Conservation (phyloP, 352 stramenopile species). For the Aphanomyces invadans region DNA sequence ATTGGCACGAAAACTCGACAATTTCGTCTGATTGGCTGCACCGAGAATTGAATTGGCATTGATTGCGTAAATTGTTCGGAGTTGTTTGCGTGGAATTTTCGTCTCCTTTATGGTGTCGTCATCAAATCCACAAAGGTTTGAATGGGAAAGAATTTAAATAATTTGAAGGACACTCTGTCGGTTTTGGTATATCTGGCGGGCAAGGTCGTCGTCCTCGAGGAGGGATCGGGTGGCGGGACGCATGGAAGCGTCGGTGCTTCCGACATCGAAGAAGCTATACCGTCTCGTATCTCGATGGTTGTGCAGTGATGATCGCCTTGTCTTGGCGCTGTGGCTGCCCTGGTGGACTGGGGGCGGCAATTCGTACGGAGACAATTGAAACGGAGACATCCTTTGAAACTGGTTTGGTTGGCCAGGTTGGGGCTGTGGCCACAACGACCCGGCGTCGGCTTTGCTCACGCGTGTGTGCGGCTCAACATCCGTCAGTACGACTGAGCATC, state of each 20-base stretch:
- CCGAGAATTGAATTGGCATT: too few relatives aligned
- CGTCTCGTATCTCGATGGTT: neutral
- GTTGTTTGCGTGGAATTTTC: too few relatives aligned
- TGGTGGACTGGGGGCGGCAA: neutral
- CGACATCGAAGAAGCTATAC: neutral
- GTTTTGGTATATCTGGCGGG: constrained; percentile 7
- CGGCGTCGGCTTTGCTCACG: neutral
- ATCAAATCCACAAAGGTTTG: neutral
- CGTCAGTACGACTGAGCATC: neutral
- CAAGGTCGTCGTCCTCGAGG: constrained; percentile 1
- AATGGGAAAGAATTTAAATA: constrained; percentile 3
- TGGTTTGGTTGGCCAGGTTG: neutral
- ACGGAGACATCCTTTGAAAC: neutral
- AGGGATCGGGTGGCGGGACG: neutral
- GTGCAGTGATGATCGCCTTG: neutral
- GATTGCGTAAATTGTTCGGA: too few relatives aligned
- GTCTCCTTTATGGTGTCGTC: too few relatives aligned
- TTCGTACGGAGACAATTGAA: too few relatives aligned
- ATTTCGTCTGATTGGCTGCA: too few relatives aligned
- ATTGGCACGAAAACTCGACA: too few relatives aligned
- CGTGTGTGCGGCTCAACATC: neutral
- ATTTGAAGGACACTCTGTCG: constrained; percentile 14
- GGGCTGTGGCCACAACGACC: neutral
- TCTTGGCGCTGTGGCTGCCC: neutral
- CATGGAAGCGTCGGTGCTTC: neutral